phyloP scores from a whole-genome alignment of 495 filamentous ascomycete species.

The Beverwykella pulmonaria region DNA sequence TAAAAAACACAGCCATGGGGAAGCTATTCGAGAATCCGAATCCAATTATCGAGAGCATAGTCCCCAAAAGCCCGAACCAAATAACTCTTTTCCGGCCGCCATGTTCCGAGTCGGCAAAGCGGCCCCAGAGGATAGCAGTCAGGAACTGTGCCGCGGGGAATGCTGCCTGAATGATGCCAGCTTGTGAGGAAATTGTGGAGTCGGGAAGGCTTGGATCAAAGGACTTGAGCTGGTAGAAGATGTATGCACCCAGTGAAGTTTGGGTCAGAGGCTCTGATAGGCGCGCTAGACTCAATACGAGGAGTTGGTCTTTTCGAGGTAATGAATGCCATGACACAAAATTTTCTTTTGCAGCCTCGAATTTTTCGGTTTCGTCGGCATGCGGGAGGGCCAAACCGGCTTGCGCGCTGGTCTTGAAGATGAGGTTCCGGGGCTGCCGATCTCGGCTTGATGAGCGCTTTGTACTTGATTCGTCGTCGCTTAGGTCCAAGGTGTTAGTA shows the following conservation, averaged over 20 bases:
- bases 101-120: slow-evolving; percentile 68
- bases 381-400: slow-evolving; percentile 22
- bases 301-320: slow-evolving; percentile 73
- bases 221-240: slow-evolving; percentile 61
- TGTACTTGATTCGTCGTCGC: slow-evolving; percentile 4
- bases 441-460: background rate
- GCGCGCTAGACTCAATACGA: slow-evolving; percentile 72
- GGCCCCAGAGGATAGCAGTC: slow-evolving; percentile 84
- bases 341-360: slow-evolving; percentile 29
- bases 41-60: slow-evolving; percentile 70
- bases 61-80: slow-evolving; percentile 73
- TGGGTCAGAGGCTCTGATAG: slow-evolving; percentile 79
- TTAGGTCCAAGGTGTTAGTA: background rate
- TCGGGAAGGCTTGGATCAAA: slow-evolving; percentile 47
- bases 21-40: slow-evolving; percentile 79
- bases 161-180: slow-evolving; percentile 74
- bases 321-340: slow-evolving; percentile 53
- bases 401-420: slow-evolving; percentile 20
- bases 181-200: slow-evolving; percentile 68
- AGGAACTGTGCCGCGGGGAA: slow-evolving; percentile 84
- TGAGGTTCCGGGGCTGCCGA: slow-evolving; percentile 1
- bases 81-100: slow-evolving; percentile 77
- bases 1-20: slow-evolving; percentile 70
- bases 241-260: slow-evolving; percentile 69
- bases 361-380: slow-evolving; percentile 29